Conservation (phyloP, 2,329 filamentous ascomycete species). For the Aspergillus pseudoglaucus region DNA sequence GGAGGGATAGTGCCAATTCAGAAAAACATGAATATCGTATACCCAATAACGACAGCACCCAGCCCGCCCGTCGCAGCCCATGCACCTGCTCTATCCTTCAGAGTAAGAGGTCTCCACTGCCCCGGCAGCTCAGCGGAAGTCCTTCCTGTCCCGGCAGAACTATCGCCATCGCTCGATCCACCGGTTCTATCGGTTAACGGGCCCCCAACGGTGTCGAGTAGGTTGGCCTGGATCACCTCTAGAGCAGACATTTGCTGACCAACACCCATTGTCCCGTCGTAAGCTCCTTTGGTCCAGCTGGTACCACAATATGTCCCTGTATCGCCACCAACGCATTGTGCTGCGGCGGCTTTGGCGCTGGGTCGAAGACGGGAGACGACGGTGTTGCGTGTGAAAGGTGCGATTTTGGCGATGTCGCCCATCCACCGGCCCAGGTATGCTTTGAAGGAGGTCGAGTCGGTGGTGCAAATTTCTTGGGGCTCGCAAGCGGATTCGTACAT, state of each 20-base stretch:
- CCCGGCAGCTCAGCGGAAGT: constrained; percentile 8
- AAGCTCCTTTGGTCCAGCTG: constrained; percentile 28
- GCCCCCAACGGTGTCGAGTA: constrained; percentile 34
- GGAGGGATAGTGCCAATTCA: neutral
- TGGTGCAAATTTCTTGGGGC: constrained; percentile 44
- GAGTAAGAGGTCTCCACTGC: constrained; percentile 20
- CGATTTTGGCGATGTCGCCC: constrained; percentile 49
- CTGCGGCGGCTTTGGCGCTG: constrained; percentile 29
- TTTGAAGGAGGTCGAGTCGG: constrained; percentile 57
- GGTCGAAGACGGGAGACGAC: constrained; percentile 46
- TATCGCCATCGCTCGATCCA: constrained; percentile 47
- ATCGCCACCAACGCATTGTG: constrained; percentile 14
- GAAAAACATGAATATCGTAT: constrained; percentile 1
- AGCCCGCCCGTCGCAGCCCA: constrained; percentile 24
- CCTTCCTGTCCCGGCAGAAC: constrained; percentile 25
- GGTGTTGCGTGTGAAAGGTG: constrained; percentile 45
- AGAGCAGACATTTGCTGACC: constrained; percentile 34
- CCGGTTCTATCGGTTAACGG: constrained; percentile 44
- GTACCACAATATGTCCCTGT: constrained; percentile 30
- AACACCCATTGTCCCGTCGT: constrained; percentile 28
- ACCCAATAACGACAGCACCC: constrained; percentile 10
- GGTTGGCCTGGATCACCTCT: constrained; percentile 56
- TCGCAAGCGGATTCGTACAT: constrained; percentile 56
- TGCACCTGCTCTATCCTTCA: constrained; percentile 21
- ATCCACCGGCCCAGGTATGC: constrained; percentile 54